A percentile compares a stretch with the other conserved stretches of the same genome.
Conservation (phyloP, 768 basidiomycete species). For the Panus rudis region DNA sequence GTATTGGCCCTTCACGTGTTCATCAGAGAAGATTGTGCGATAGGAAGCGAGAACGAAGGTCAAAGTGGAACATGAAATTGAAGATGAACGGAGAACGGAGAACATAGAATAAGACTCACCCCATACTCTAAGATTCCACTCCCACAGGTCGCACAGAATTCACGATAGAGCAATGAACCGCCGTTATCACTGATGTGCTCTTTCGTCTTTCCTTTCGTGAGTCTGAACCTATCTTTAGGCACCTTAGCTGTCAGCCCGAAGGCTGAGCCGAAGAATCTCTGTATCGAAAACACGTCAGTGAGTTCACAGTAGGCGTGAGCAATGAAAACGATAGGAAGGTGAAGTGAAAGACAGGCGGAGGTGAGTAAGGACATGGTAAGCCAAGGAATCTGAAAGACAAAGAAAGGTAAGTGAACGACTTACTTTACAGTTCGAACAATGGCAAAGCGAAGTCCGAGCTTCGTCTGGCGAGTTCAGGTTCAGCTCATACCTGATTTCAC, state of each 20-base stretch:
- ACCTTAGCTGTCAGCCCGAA: conserved; percentile 17
- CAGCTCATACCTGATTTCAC: conserved; percentile 11
- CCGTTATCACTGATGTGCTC: conserved; percentile 17
- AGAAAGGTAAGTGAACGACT: not conserved
- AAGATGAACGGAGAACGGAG: not conserved
- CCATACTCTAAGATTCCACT: conserved; percentile 17
- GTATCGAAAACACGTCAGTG: too few relatives aligned
- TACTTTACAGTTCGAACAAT: conserved; percentile 19
- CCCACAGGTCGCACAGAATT: conserved; percentile 16
- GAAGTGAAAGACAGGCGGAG: too few relatives aligned
- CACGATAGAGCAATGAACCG: conserved; percentile 11
- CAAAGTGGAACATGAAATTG: not conserved
- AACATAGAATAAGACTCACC: not conserved
- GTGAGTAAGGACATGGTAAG: not conserved
- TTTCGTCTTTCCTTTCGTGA: conserved; percentile 9
- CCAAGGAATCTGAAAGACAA: not conserved
- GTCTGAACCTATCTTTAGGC: conserved; percentile 8
- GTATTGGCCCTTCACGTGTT: too few relatives aligned
- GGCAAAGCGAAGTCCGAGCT: conserved; percentile 15
- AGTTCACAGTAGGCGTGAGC: too few relatives aligned
- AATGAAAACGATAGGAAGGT: too few relatives aligned
- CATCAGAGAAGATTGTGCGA: too few relatives aligned
- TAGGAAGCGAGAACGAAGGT: too few relatives aligned
- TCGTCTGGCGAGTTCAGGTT: conserved; percentile 13
- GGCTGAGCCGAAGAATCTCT: conserved; percentile 13